Evolutionary conservation across 495 filamentous ascomycete genomes (phyloP).

Genomic region (Glonium stellatum): DNA sequence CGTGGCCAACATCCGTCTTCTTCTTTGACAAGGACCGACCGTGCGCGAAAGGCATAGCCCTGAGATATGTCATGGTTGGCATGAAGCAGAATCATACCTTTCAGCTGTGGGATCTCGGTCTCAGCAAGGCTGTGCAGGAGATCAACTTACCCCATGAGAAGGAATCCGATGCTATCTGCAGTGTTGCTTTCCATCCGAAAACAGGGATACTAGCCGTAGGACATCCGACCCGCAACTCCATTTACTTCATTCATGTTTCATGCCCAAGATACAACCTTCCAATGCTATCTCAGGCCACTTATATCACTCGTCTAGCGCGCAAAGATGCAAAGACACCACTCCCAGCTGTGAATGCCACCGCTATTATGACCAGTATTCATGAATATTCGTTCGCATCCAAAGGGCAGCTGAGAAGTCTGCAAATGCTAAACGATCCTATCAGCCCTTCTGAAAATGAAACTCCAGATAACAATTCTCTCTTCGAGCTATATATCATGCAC

Average conservation of each 20-base stretch:
- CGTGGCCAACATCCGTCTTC: slow-evolving; percentile 91
- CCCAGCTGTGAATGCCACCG: slow-evolving; percentile 82
- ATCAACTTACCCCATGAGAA: slow-evolving; percentile 93
- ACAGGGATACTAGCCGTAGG: slow-evolving; percentile 90
- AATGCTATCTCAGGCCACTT: slow-evolving; percentile 76
- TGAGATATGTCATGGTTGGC: slow-evolving; percentile 91
- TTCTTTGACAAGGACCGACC: slow-evolving; percentile 92
- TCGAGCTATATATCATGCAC: slow-evolving; percentile 96
- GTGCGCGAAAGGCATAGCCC: slow-evolving; percentile 74
- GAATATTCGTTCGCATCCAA: slow-evolving; percentile 89
- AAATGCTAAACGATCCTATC: slow-evolving; percentile 62
- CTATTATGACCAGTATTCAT: slow-evolving; percentile 88
- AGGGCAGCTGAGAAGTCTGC: slow-evolving; percentile 81
- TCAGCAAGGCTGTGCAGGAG: slow-evolving; percentile 92
- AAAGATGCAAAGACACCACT: slow-evolving; percentile 57
- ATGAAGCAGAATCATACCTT: slow-evolving; percentile 99
- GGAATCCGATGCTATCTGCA: slow-evolving; percentile 94
- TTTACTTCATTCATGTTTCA: slow-evolving; percentile 93
- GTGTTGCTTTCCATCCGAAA: slow-evolving; percentile 81
- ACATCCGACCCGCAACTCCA: slow-evolving; percentile 92
- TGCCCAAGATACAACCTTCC: slow-evolving; percentile 81
- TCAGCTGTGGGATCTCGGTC: slow-evolving; percentile 96
- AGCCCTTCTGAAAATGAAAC: slow-evolving; percentile 47
- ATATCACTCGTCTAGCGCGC: slow-evolving; percentile 63
- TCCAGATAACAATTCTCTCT: slow-evolving; percentile 57